Evolutionary conservation across 192 early-diverging fungal genomes (phyloP), one percentile per base, ranked within the genome.

Genomic region (Coemansia umbellata): DNA sequence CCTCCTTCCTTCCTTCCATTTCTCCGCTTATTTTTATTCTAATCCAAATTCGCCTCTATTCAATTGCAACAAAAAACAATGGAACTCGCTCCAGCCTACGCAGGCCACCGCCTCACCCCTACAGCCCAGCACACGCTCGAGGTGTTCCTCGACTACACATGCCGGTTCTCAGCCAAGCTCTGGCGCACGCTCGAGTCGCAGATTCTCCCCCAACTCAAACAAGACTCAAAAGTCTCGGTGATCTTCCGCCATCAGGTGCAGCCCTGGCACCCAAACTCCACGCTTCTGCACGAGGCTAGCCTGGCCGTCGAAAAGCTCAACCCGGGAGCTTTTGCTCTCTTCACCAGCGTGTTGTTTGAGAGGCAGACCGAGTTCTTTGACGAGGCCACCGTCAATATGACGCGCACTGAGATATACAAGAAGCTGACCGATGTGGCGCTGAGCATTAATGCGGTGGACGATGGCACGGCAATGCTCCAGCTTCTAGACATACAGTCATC

Each of bases 171-270:
- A 11, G 81, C 81, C 11, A 81, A 72, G 42, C 43, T 86, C n/a
- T 84, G 76, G 60, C 72, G 68, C 47, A 79, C 58, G 27, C 53
- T 84, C 15, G 56, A 67, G 27, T 26, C 62, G 18, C 68, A 84
- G 45, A 72, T 90, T 11, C 26, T 85, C 40, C 84, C 86, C 5
- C 78, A 60, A 37, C 40, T 86, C 8, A 51, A 65, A 3, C 9
- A 70, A 18, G 56, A 80, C 19, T 54, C 48, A 4, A 56, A 81
- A 22, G 66, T 86, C 2, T 76, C 85, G 28, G 63, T 93, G 37
- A 62, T 87, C 13, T 85, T 93, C 60, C 78, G 89, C 14, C 87
- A 93, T 55, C 91, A 93, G 65, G 77, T 93, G 39, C 91, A 92
- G 50, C 85, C 88, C 1, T 91, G 91, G 91, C 89, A 93, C 62